Conservation (phyloP, 202 grass and related monocot species). For the Cymbopogon flexuosus region DNA sequence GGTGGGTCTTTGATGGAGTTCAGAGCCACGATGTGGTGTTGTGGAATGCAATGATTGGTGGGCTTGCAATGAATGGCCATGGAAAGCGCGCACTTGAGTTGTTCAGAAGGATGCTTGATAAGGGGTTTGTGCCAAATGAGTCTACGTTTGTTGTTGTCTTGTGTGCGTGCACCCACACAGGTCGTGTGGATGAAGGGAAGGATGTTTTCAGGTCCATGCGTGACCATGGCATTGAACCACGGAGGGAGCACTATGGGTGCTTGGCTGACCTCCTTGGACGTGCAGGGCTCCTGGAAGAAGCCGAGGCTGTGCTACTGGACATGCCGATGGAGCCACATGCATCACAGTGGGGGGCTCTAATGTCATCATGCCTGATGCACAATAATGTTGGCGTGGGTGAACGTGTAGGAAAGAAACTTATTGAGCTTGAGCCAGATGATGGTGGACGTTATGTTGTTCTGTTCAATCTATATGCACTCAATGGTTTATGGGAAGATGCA, state of each 20-base stretch:
- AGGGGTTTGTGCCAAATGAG: conserved; percentile 43
- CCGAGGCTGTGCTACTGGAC: conserved; percentile 47
- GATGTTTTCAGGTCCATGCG: conserved; percentile 48
- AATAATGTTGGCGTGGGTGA: conserved; percentile 44
- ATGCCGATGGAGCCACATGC: conserved; percentile 74
- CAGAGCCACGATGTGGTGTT: conserved; percentile 36
- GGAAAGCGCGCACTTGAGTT: conserved; percentile 29
- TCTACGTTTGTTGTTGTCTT: conserved; percentile 46
- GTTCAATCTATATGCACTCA: conserved; percentile 57
- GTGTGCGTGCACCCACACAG: conserved; percentile 58
- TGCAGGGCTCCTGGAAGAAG: conserved; percentile 47
- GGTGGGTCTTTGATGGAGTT: conserved; percentile 39
- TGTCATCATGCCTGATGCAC: conserved; percentile 54
- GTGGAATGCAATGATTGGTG: conserved; percentile 68
- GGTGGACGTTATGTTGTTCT: conserved; percentile 60
- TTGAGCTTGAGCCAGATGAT: conserved; percentile 58
- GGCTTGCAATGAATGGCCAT: conserved; percentile 56
- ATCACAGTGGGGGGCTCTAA: conserved; percentile 60
- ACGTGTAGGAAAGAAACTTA: conserved; percentile 51
- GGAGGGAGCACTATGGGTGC: conserved; percentile 62
- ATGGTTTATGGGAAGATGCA: conserved; percentile 52
- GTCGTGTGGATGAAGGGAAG: conserved; percentile 50
- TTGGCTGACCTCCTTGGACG: conserved; percentile 62
- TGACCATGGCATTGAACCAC: conserved; percentile 39
- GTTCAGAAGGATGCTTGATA: conserved; percentile 42